These are phyloP conservation scores for Tolypocladium tundrense DNA, from an alignment of 2,329 filamentous ascomycete genomes.

Conservation along the genomic window DNA sequence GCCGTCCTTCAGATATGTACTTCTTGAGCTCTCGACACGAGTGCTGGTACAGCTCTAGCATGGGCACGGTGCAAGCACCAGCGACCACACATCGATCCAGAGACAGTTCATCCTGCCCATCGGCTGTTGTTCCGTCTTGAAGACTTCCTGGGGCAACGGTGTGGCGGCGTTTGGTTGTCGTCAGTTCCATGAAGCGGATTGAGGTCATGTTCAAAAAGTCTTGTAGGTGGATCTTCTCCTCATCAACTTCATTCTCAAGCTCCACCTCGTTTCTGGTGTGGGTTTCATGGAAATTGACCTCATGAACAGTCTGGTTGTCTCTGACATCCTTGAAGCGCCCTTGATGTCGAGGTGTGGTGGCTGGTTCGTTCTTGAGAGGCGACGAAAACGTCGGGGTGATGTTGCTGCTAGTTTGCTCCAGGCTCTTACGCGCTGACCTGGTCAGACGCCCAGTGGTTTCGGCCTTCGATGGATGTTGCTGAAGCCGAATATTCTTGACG, in stretches of 20 bases:
- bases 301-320: constrained; percentile 34
- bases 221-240: constrained; percentile 66
- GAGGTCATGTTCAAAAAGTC: constrained; percentile 93
- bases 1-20: constrained; percentile 87
- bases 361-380: constrained; percentile 32
- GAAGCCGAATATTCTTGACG: constrained; percentile 63
- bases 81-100: constrained; percentile 77
- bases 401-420: constrained; percentile 31
- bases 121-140: constrained; percentile 29
- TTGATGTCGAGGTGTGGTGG: constrained; percentile 46
- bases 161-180: constrained; percentile 86
- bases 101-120: constrained; percentile 40
- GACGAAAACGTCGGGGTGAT: constrained; percentile 34
- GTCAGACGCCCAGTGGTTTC: constrained; percentile 53
- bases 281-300: constrained; percentile 33
- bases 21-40: constrained; percentile 92
- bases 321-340: constrained; percentile 44
- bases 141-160: constrained; percentile 55
- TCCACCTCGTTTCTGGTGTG: constrained; percentile 29
- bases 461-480: constrained; percentile 57
- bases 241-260: constrained; percentile 37
- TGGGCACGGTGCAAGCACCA: constrained; percentile 82
- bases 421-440: constrained; percentile 36
- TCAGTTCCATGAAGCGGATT: constrained; percentile 96
- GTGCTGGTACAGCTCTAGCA: constrained; percentile 91